A percentile compares a stretch with the other conserved stretches of the same genome.
These are phyloP conservation scores for Amanita rimosa DNA, from an alignment of 768 basidiomycete species.

Conservation along the genomic window DNA sequence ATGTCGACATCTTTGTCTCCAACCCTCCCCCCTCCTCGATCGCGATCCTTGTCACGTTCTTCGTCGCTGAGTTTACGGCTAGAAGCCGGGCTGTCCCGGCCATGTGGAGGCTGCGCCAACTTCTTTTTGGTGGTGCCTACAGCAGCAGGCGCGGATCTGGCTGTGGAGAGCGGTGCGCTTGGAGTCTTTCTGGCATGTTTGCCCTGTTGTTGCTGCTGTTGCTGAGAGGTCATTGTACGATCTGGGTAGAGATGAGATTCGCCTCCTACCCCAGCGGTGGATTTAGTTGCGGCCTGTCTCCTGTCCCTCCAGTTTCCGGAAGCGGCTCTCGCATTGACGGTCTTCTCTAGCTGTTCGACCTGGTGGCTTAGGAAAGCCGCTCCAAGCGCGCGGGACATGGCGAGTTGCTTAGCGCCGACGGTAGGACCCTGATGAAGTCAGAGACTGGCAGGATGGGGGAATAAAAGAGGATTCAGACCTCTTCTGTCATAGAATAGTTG, in stretches of 20 bases:
- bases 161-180: not conserved
- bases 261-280: conserved; percentile 1
- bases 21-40: conserved; percentile 7
- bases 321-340: conserved; percentile 34
- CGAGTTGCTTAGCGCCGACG: conserved; percentile 40
- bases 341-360: conserved; percentile 79
- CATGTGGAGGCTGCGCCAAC: conserved; percentile 1
- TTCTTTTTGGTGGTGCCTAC: not conserved
- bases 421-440: not conserved
- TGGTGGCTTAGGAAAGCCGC: conserved; percentile 83
- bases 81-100: conserved; percentile 8
- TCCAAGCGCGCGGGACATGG: conserved; percentile 81
- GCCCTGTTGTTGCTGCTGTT: not conserved
- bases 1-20: conserved; percentile 55
- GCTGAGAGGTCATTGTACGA: not conserved
- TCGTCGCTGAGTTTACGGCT: conserved; percentile 22
- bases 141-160: not conserved
- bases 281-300: conserved; percentile 9
- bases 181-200: too few relatives aligned
- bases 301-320: conserved; percentile 51
- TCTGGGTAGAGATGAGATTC: not conserved
- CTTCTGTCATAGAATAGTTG: not conserved
- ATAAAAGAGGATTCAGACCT: not conserved
- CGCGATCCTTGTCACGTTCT: conserved; percentile 7
- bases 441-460: too few relatives aligned